Conservation (phyloP, 2,329 filamentous ascomycete genomes). For the Botryosphaeria dothidea region DNA sequence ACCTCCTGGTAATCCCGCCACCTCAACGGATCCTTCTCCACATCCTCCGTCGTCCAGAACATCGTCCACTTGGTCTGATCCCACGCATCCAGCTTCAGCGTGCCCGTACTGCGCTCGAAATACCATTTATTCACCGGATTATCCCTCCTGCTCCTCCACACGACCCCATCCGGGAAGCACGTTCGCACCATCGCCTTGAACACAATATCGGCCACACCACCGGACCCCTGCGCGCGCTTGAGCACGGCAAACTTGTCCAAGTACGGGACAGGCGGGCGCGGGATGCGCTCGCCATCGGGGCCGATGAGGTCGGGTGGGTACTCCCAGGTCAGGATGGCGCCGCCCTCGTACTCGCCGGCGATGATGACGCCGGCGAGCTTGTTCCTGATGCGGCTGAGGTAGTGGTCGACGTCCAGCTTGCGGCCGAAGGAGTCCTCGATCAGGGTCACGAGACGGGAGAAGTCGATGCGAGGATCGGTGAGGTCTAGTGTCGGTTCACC, state of each 20-base stretch:
- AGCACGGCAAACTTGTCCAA: conserved; percentile 97
- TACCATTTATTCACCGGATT: conserved; percentile 99
- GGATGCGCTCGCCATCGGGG: conserved; percentile 51
- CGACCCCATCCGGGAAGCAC: conserved; percentile 85
- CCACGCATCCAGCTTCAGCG: conserved; percentile 64
- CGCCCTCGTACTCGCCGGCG: conserved; percentile 94
- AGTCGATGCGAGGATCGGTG: conserved; percentile 78
- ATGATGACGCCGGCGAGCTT: conserved; percentile 90
- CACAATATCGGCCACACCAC: conserved; percentile 91
- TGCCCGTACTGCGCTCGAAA: conserved; percentile 85
- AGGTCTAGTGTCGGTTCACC: conserved; percentile 65
- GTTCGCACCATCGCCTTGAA: conserved; percentile 93
- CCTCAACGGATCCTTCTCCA: conserved; percentile 32
- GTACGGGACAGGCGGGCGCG: conserved; percentile 74
- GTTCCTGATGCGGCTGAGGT: conserved; percentile 75
- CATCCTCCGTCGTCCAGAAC: conserved; percentile 88
- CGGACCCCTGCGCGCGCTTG: conserved; percentile 82
- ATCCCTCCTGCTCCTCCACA: conserved; percentile 85
- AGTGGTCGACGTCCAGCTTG: conserved; percentile 79
- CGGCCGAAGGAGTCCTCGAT: conserved; percentile 93
- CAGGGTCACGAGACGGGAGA: conserved; percentile 77
- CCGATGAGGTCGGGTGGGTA: conserved; percentile 50
- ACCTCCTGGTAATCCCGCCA: conserved; percentile 53
- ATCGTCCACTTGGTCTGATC: conserved; percentile 88
- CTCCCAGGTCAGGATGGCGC: conserved; percentile 95